These are phyloP conservation scores for Cymodocea nodosa DNA, from an alignment of 116 monocot genomes.

Conservation along the genomic window DNA sequence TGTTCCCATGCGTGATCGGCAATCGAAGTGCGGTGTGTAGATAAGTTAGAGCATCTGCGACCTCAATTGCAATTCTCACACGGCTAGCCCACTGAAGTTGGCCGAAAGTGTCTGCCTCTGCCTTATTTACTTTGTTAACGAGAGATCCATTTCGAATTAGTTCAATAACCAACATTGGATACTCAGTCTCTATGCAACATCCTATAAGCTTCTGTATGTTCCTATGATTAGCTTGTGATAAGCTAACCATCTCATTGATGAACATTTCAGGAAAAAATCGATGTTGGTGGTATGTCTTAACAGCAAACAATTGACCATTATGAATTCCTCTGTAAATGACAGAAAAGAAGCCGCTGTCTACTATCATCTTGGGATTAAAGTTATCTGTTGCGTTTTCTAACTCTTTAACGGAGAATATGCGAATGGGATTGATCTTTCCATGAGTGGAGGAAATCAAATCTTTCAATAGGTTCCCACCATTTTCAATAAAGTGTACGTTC, in stretches of 20 bases:
- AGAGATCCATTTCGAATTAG: not conserved
- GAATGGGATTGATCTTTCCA: not conserved
- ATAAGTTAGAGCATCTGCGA: not conserved
- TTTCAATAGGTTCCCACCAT: not conserved
- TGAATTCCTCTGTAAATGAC: no score
- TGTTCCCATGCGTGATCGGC: not conserved
- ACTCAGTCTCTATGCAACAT: conserved; percentile 1
- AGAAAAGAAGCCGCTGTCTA: no score
- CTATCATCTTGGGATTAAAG: not conserved
- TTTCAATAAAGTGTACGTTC: not conserved
- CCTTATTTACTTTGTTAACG: not conserved
- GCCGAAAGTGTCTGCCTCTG: no score
- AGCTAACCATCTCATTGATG: not conserved
- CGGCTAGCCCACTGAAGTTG: not conserved
- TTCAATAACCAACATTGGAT: not conserved
- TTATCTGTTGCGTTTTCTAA: not conserved
- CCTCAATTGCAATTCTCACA: conserved; percentile 2
- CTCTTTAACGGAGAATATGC: not conserved
- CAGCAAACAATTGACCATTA: no score
- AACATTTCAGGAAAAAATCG: no score
- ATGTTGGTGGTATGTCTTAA: no score
- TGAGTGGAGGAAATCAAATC: not conserved
- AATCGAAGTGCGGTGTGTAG: not conserved
- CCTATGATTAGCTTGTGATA: conserved; percentile 2
- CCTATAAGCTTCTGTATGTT: conserved; percentile 4